Conservation (phyloP, 2,329 filamentous ascomycete genomes). For the Dothideomycetidae sp. region DNA sequence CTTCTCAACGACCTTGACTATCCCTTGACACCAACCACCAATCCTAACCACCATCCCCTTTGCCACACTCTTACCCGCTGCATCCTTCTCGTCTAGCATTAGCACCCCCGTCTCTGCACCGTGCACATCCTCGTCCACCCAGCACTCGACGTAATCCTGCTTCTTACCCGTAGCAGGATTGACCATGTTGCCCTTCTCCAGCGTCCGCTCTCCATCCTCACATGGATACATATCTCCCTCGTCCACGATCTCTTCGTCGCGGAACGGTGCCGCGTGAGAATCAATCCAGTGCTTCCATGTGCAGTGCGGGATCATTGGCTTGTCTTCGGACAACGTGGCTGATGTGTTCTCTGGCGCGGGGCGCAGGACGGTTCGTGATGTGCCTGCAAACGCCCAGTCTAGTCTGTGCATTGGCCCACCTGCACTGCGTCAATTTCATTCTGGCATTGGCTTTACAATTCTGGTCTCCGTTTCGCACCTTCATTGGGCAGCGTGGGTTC, state of each 20-base stretch:
- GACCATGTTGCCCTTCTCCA: constrained; percentile 47
- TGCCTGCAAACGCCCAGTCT: constrained; percentile 54
- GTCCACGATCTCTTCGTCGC: constrained; percentile 32
- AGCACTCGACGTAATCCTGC: constrained; percentile 52
- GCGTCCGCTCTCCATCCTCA: constrained; percentile 23
- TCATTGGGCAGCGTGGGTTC: constrained; percentile 15
- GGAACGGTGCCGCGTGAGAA: constrained; percentile 27
- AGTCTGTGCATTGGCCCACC: constrained; percentile 28
- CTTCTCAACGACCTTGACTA: constrained; percentile 37
- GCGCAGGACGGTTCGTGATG: constrained; percentile 27
- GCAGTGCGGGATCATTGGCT: constrained; percentile 17
- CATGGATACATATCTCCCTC: constrained; percentile 40
- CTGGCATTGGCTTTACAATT: too few species aligned
- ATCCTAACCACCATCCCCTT: constrained; percentile 41
- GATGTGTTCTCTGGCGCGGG: constrained; percentile 14
- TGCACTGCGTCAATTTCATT: too few species aligned
- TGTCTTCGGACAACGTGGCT: constrained; percentile 1
- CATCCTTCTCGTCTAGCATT: constrained; percentile 29
- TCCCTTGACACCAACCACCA: constrained; percentile 42
- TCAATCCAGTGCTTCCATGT: constrained; percentile 49
- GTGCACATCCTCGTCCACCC: constrained; percentile 36
- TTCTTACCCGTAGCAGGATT: constrained; percentile 40
- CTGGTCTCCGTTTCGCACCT: too few species aligned
- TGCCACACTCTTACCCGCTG: constrained; percentile 18
- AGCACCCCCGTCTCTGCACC: constrained; percentile 12